phyloP scores from a whole-genome alignment of 2,329 filamentous ascomycete genomes.

The Penicillium sp. region DNA sequence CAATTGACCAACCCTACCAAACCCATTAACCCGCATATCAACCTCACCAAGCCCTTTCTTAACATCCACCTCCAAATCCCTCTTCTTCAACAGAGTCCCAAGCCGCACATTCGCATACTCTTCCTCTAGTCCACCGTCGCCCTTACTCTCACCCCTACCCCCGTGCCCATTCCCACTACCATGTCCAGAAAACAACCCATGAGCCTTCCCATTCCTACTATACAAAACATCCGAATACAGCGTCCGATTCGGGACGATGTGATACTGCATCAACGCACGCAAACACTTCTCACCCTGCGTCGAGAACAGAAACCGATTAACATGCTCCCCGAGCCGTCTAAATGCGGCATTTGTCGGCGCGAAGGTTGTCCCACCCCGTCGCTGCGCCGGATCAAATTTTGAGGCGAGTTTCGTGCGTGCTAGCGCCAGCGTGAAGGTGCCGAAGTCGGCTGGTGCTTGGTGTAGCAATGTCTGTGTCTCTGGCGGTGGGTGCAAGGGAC shows the following conservation, averaged over 20 bases:
- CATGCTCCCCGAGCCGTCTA: conserved; percentile 64
- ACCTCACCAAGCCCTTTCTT: conserved; percentile 65
- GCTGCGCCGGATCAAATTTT: conserved; percentile 52
- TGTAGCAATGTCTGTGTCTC: conserved; percentile 61
- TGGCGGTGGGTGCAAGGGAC: conserved; percentile 73
- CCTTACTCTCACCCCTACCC: conserved; percentile 48
- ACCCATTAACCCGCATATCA: conserved; percentile 72
- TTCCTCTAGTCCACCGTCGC: background rate
- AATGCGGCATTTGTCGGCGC: conserved; percentile 82
- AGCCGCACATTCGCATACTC: conserved; percentile 26
- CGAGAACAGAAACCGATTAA: conserved; percentile 85
- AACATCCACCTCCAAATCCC: conserved; percentile 69
- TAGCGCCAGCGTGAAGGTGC: conserved; percentile 72
- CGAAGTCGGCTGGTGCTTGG: conserved; percentile 58
- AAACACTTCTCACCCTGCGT: conserved; percentile 71
- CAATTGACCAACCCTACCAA: conserved; percentile 61
- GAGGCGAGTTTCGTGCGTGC: conserved; percentile 69
- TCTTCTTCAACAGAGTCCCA: conserved; percentile 59
- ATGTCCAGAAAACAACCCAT: conserved; percentile 15
- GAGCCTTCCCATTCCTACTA: conserved; percentile 53
- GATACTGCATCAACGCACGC: conserved; percentile 73
- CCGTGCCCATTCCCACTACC: background rate
- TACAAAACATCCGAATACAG: conserved; percentile 72
- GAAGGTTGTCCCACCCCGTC: conserved; percentile 72
- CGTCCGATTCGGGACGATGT: conserved; percentile 69